These are phyloP conservation scores for Kockiozyma suomiensis DNA, from an alignment of 805 yeast genomes.

Conservation along the genomic window DNA sequence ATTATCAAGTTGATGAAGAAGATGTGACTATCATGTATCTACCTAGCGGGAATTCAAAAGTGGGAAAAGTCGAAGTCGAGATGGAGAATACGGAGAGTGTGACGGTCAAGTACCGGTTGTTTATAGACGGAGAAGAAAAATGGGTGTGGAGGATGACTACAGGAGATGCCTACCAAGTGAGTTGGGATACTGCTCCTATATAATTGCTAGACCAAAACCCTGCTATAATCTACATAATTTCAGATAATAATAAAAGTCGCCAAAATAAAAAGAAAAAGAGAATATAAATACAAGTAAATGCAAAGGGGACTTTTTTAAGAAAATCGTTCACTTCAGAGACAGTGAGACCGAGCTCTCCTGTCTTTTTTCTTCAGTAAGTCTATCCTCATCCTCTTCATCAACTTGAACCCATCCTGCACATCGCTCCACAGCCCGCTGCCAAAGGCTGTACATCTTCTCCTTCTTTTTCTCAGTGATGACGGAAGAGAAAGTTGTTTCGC, in stretches of 20 bases:
- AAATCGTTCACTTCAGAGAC: neutral
- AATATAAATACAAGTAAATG: too few relatives aligned
- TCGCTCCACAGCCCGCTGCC: conserved; percentile 85
- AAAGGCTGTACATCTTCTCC: conserved; percentile 64
- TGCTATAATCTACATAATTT: neutral
- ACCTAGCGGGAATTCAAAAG: conserved; percentile 33
- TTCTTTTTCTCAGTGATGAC: conserved; percentile 52
- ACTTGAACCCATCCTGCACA: conserved; percentile 74
- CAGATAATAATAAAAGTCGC: neutral
- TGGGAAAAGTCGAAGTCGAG: conserved; percentile 32
- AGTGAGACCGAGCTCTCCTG: conserved; percentile 14
- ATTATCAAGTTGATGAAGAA: conserved; percentile 22
- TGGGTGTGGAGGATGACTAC: conserved; percentile 18
- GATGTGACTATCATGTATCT: conserved; percentile 34
- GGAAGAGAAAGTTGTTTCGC: conserved; percentile 38
- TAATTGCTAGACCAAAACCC: neutral
- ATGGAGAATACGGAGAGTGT: conserved; percentile 5
- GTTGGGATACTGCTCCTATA: neutral
- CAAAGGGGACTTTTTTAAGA: too few relatives aligned
- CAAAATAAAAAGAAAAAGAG: neutral
- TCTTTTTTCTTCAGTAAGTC: conserved; percentile 12
- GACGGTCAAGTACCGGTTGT: conserved; percentile 11
- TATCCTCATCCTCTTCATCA: conserved; percentile 22
- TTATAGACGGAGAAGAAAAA: conserved; percentile 23
- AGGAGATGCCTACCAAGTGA: neutral